Base-by-base conservation (phyloP, 495 filamentous ascomycete species). In the Neurospora sp. region DNA sequence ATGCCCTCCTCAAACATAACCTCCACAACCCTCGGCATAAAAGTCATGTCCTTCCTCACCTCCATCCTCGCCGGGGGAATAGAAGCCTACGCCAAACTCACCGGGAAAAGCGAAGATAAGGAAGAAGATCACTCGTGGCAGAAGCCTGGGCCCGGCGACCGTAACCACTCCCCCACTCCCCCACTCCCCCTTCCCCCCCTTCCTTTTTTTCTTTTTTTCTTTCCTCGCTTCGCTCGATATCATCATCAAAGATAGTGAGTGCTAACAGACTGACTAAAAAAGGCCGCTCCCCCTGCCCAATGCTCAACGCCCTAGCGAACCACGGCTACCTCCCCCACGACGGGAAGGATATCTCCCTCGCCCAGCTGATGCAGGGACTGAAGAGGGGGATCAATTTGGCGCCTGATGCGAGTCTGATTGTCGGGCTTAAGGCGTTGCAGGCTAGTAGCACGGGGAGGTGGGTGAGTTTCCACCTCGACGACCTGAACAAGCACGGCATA, bases 251-350 rank as follows among this genome's bases (percentile, higher is more conserved):
- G 5, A 38, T 44, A 69, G 4, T n/a, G 12, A 44, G 12, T 48
- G 6, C 39, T 37, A 5, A 48, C 70, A 66, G 38, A 38, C n/a
- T n/a, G n/a, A n/a, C n/a, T n/a, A 40, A 1, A 6, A 14, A 54
- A 54, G 77, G 44, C 46, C 74, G 85, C 59, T 78, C 81, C 73
- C 79, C 86, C 69, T 86, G 88, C 72, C 88, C 88, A 0, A 86
- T 85, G 72, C 78, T 90, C 27, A 89, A 90, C 75, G 81, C 85
- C 16, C 81, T 89, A 44, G 88, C 88, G 2, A 89, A 89, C 80
- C 87, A 89, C 77, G 82, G 81, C 70, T 89, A 87, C 73, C 81
- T 90, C 18, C 84, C 86, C 2, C 87, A 81, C 59, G 83, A 86
- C 76, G 88, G 89, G 48, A 76, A 82, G n/a, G 73, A 78, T 31